Base-by-base conservation (phyloP, 345 rosid genomes). In the Psidium friedrichsthalianum region DNA sequence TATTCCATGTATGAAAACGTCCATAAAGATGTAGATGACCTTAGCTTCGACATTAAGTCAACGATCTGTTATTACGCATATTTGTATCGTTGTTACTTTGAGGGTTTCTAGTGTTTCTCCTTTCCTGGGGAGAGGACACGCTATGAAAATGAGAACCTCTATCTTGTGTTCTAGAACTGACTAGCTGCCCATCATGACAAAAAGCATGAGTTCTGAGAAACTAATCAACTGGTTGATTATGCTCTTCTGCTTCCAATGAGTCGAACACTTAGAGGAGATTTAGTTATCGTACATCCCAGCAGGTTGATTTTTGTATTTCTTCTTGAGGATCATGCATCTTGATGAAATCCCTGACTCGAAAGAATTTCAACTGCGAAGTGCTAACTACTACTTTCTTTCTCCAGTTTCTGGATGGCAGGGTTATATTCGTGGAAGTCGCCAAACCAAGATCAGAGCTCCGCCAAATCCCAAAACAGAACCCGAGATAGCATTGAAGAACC, bases 361-460 rank as follows among this genome's bases (percentile, higher is more conserved):
- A 64, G 44, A 36, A 69, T 69, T 32, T 36, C 47, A 36, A 36
- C 49, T 0, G 11, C 27, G 0, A 82, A 82, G 54, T 18, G 47
- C 18, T 25, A 40, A 56, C 40, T 14, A 5, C 42, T 14, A 18
- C 42, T 82, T 82, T 42, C 84, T 82, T 53, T 53, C 54, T 82
- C 58, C 87, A 93, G 98, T 94, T 94, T 89, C 82, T 93, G 90
- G 94, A 94, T 90, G 98, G 98, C 92, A 94, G 98, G 87, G 96
- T 94, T 42, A 94, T 94, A 86, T 94, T 94, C 47, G 96, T 96
- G 86, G 98, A 96, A 85, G 90, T 92, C 76, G 96, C 96, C 51
- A 96, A 93, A 88, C 87, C 95, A 21, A 92, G 87, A 82, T 87
- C 92, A 52, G 98, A 92, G 88, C 90, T 92, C 47, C 90, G 91